Evolutionary conservation across 2,329 filamentous ascomycete genomes (phyloP).

Genomic region (Neofusicoccum sp.): DNA sequence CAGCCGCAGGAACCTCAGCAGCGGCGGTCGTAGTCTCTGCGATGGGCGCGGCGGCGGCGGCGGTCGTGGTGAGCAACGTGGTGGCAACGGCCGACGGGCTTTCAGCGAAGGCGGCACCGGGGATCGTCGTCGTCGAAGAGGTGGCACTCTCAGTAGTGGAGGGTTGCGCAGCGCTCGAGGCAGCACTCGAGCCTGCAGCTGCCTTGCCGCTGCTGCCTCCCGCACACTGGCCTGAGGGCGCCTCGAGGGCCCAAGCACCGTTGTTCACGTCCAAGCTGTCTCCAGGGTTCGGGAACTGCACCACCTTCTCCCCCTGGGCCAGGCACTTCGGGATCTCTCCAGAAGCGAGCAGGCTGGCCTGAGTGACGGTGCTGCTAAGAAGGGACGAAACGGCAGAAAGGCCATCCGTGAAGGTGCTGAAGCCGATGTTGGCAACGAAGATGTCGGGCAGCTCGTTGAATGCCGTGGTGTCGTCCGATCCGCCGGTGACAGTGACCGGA

Average conservation of each 20-base stretch:
- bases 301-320: not conserved
- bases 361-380: not conserved
- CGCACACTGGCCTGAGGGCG: conserved; percentile 3
- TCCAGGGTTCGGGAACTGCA: conserved; percentile 62
- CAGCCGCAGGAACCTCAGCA: conserved; percentile 26
- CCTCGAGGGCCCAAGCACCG: not conserved
- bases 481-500: conserved; percentile 63
- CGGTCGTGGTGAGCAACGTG: not conserved
- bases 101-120: not conserved
- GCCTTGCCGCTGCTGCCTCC: not conserved
- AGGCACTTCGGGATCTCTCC: not conserved
- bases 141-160: conserved; percentile 23
- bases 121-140: conserved; percentile 20
- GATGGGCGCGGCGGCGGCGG: not conserved
- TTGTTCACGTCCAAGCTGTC: conserved; percentile 42
- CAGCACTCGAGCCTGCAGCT: not conserved
- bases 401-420: not conserved
- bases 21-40: not conserved
- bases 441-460: conserved; percentile 67
- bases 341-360: not conserved
- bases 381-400: not conserved
- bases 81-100: not conserved
- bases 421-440: conserved; percentile 66
- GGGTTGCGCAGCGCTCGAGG: conserved; percentile 18
- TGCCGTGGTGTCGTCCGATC: conserved; percentile 51